Evolutionary conservation across 352 stramenopile genomes (phyloP), one percentile per base, ranked within the genome.

Genomic region (Pythium pectinolyticum): DNA sequence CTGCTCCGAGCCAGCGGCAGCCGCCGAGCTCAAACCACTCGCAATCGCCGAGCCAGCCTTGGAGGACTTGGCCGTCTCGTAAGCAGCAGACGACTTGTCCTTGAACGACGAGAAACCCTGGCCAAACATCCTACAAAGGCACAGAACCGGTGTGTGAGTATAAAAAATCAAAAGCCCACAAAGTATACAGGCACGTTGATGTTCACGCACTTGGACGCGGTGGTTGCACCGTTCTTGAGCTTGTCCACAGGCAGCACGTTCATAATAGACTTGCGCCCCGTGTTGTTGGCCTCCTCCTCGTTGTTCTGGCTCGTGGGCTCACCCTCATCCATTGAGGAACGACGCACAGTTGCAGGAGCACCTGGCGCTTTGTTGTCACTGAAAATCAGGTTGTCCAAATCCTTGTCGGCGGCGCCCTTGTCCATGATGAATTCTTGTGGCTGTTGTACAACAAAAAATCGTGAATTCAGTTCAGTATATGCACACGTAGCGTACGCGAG

Each of bases 161-260:
- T 11, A 11, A 43, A 14, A 14, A 19, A 11, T 20, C 14, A 31
- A 24, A n/a, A 50, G 34, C 34, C 22, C 17, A 45, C 6, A 57
- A 20, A 57, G 27, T 22, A 2, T 32, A n/a, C 27, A 49, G 39
- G 15, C 34, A 49, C 11, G 12, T 3, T 31, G 5, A 20, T 25
- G 9, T 15, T n/a, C 12, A 74, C 80, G 30, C 58, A 92, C 84
- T 92, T 92, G 51, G 76, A 78, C 30, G 86, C 86, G 1, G 81
- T 92, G 30, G 71, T 83, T 6, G 86, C 86, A 50, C 86, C 86
- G 62, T 95, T 95, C 81, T 95, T 95, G 63, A 95, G 74, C 75
- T 93, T 93, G 61, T 95, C 86, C 25, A 95, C 82, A 0, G 86
- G 86, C 24, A 95, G 66, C 12, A 92, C 84, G 56, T 95, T 94